A percentile compares a stretch with the other conserved stretches of the same genome.
phyloP scores from a whole-genome alignment of 106 monocot genomes.

The Xerophyta viscosa region DNA sequence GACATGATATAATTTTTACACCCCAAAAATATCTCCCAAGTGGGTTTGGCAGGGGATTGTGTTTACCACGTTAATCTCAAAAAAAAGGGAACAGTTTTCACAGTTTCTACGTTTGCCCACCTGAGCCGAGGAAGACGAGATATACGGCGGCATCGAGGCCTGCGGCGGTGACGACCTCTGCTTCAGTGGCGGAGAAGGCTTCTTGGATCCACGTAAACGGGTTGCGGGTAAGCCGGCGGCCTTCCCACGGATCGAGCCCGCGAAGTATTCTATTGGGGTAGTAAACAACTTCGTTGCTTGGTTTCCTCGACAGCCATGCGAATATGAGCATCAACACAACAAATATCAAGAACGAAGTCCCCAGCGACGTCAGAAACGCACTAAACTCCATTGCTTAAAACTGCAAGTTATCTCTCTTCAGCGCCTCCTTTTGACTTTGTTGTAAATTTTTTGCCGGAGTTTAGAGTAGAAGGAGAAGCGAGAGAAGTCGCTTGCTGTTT shows the following conservation, averaged over 20 bases:
- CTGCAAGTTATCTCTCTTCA: too few species aligned
- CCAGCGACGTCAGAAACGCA: constrained; percentile 77
- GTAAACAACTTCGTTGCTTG: constrained; percentile 75
- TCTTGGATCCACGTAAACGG: constrained; percentile 70
- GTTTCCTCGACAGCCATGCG: constrained; percentile 62
- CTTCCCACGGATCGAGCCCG: constrained; percentile 41
- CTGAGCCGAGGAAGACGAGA: constrained; percentile 72
- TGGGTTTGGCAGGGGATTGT: too few species aligned
- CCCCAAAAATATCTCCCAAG: too few species aligned
- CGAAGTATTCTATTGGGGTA: constrained; percentile 51
- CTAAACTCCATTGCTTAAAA: constrained; percentile 59
- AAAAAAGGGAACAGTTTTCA: too few species aligned
- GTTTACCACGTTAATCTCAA: too few species aligned
- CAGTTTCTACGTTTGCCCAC: too few species aligned
- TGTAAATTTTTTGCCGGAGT: too few species aligned
- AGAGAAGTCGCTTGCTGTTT: too few species aligned
- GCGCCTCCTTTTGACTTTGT: too few species aligned
- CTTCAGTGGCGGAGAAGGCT: constrained; percentile 53
- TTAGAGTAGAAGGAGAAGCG: too few species aligned
- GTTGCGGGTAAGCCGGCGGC: constrained; percentile 29
- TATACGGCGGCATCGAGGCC: constrained; percentile 81
- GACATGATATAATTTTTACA: too few species aligned
- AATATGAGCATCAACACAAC: constrained; percentile 50
- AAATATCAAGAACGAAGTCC: constrained; percentile 74
- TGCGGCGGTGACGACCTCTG: constrained; percentile 49